A percentile compares a stretch with the other conserved stretches of the same genome.
phyloP scores from a whole-genome alignment of 176 grass and related monocot species.

The Secale cereale region DNA sequence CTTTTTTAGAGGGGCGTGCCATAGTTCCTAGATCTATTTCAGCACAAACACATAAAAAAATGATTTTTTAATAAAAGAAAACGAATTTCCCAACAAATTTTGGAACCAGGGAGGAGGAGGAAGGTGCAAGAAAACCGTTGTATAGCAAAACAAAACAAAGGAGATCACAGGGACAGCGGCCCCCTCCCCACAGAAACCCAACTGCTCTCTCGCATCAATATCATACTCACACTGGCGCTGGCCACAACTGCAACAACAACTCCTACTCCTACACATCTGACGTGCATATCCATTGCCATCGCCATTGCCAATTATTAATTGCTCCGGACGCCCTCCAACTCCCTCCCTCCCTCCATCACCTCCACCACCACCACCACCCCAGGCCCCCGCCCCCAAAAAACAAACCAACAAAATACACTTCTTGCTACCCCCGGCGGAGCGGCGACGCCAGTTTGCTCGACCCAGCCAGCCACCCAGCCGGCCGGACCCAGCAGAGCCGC shows the following conservation, averaged over 20 bases:
- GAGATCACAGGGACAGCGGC: slow-evolving; percentile 16
- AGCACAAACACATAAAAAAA: too few relatives aligned
- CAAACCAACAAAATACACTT: slow-evolving; percentile 20
- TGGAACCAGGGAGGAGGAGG: not conserved
- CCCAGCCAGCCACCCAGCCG: not conserved
- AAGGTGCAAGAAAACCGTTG: slow-evolving; percentile 21
- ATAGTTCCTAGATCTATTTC: too few relatives aligned
- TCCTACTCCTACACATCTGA: too few relatives aligned
- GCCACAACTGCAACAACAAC: too few relatives aligned
- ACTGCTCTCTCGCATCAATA: not conserved
- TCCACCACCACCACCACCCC: slow-evolving; percentile 12
- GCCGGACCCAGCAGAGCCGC: not conserved
- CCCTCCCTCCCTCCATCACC: not conserved
- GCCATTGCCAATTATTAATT: slow-evolving; percentile 53
- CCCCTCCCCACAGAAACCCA: not conserved
- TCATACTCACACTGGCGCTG: not conserved
- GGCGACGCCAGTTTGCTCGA: not conserved
- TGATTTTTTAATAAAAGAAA: too few relatives aligned
- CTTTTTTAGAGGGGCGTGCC: too few relatives aligned
- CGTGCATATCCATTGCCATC: slow-evolving; percentile 55
- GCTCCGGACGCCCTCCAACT: slow-evolving; percentile 36
- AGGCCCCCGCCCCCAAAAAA: slow-evolving; percentile 18
- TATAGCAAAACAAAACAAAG: not conserved
- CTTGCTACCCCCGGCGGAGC: slow-evolving; percentile 19
- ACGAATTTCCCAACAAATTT: not conserved